A percentile compares a stretch with the other conserved stretches of the same genome.
Conservation (phyloP, 2,329 filamentous ascomycete genomes). For the Truncatella angustata region DNA sequence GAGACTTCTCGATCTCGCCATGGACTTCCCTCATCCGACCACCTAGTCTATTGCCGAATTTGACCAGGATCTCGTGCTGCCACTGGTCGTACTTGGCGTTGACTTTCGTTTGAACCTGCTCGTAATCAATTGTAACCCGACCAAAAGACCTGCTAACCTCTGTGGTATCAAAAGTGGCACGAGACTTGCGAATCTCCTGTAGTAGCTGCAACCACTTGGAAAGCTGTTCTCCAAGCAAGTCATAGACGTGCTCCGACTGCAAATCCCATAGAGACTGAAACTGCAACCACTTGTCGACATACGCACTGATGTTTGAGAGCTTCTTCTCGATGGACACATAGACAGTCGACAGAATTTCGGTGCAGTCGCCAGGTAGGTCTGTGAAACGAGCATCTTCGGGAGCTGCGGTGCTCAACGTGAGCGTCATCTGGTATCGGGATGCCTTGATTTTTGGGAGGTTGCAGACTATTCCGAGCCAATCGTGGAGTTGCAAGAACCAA, state of each 20-base stretch:
- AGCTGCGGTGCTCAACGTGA: conserved; percentile 57
- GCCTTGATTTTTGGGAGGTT: conserved; percentile 93
- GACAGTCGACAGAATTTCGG: conserved; percentile 73
- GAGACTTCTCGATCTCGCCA: conserved; percentile 85
- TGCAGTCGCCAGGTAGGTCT: conserved; percentile 80
- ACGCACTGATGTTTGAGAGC: conserved; percentile 73
- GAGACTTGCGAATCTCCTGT: conserved; percentile 95
- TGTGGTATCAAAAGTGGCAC: conserved; percentile 95
- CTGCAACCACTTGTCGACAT: conserved; percentile 97
- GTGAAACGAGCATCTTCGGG: conserved; percentile 73
- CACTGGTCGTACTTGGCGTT: conserved; percentile 99
- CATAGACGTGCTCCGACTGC: conserved; percentile 92
- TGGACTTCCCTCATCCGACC: conserved; percentile 90
- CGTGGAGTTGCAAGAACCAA: conserved; percentile 90
- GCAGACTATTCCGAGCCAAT: conserved; percentile 91
- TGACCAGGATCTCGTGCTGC: conserved; percentile 94
- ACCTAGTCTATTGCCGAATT: conserved; percentile 87
- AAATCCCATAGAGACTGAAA: conserved; percentile 99
- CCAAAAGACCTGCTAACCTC: conserved; percentile 92
- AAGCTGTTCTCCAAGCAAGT: conserved; percentile 85
- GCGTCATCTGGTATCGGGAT: conserved; percentile 87
- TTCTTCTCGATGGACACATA: conserved; percentile 84
- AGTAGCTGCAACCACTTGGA: conserved; percentile 91
- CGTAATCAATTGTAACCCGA: conserved; percentile 93
- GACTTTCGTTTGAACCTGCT: conserved; percentile 97